Conservation (phyloP, 1,139 yeast genomes). For the Kurtzmaniella quercitrusa region DNA sequence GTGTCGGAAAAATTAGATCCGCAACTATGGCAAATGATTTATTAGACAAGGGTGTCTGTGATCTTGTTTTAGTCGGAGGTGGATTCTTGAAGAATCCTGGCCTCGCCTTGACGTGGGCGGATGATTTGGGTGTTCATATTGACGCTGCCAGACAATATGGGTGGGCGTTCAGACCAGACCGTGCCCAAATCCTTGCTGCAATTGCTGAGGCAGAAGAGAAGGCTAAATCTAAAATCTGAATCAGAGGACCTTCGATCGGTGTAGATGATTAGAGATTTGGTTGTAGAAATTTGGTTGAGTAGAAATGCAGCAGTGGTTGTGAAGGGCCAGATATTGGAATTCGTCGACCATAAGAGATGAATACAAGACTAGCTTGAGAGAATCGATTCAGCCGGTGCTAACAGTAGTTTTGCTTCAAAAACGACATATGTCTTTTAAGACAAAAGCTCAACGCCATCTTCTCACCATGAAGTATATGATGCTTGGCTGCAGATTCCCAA, state of each 20-base stretch:
- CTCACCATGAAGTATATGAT: too few relatives aligned
- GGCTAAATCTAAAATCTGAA: too few relatives aligned
- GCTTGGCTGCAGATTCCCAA: not conserved
- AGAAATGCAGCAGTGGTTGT: too few relatives aligned
- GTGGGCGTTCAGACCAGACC: conserved; percentile 16
- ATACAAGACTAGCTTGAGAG: too few relatives aligned
- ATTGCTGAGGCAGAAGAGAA: conserved; percentile 3
- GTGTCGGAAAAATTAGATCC: conserved; percentile 43
- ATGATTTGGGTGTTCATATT: conserved; percentile 38
- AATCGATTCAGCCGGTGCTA: too few relatives aligned
- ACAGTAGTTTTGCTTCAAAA: too few relatives aligned
- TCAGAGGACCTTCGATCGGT: too few relatives aligned
- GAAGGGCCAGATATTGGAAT: too few relatives aligned
- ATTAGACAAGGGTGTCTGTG: conserved; percentile 39
- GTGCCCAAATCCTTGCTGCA: conserved; percentile 2
- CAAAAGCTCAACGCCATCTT: too few relatives aligned
- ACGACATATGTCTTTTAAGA: too few relatives aligned
- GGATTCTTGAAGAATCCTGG: conserved; percentile 47
- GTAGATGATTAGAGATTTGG: too few relatives aligned
- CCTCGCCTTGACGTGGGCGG: conserved; percentile 46
- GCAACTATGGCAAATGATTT: conserved; percentile 33
- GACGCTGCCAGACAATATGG: conserved; percentile 12
- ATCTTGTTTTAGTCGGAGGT: conserved; percentile 43
- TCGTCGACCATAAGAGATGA: too few relatives aligned
- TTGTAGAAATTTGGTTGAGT: not conserved